Evolutionary conservation across 2,329 filamentous ascomycete genomes (phyloP), one percentile per base, ranked within the genome.

Genomic region (Colletotrichum spaethianum): DNA sequence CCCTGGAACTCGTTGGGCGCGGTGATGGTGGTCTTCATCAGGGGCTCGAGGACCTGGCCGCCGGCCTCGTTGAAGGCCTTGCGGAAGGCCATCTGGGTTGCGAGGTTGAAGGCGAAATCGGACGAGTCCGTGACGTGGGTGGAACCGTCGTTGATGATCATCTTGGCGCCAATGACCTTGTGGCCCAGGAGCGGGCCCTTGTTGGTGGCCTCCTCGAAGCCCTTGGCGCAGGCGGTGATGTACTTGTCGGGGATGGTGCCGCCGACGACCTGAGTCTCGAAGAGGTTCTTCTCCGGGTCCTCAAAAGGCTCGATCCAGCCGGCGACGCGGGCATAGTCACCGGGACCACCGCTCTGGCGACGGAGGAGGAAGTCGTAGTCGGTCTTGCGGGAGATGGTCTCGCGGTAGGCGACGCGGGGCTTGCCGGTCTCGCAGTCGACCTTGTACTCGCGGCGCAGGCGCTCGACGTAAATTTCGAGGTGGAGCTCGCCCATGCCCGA

Each of bases 21-120:
- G 40, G 95, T 98, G 78, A 99, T 95, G 73, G 95, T 95, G 0
- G 95, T 98, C 89, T 98, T 98, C 96, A 99, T 99, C 66, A 99
- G 85, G 6, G 96, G 96, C 84, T 99, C 96, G 44, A 99, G 90
- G 12, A 99, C 92, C 78, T 94, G 90, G 3, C 96, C 95, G 63
- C 91, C 90, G 42, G 93, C 94, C 16, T 93, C 91, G 72, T 89
- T 87, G 86, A 99, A 98, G 23, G 94, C 93, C 85, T 98, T 98
- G 77, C 93, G 92, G 92, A 99, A 99, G 33, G 96, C 96, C 86
- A 98, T 94, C 83, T 98, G 94, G 2, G 96, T 97, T 16, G 96
- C 96, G 76, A 92, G 93, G 83, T 93, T 97, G 90, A 99, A 99
- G 16, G 96, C 92, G 87, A 95, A 94, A 89, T 99, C 96, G 38